A percentile compares a stretch with the other conserved stretches of the same genome.
Evolutionary conservation across 2,329 filamentous ascomycete genomes (phyloP).

Genomic region (Calycina marina): DNA sequence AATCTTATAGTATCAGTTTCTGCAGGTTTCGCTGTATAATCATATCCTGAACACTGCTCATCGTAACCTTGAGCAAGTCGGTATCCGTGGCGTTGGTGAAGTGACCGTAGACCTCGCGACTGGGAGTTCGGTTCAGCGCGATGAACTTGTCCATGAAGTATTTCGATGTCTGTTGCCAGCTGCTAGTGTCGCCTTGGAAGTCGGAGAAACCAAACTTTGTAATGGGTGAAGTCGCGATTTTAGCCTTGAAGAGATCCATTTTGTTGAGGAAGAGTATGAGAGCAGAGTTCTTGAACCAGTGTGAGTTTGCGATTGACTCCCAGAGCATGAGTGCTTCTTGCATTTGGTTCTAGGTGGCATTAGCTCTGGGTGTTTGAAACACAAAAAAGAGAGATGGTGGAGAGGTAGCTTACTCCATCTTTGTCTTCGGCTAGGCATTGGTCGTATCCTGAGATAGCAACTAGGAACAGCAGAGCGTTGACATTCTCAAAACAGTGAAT

Average conservation of each 20-base stretch:
- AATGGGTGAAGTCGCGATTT: conserved; percentile 56
- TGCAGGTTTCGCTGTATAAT: conserved; percentile 75
- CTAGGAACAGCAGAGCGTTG: conserved; percentile 81
- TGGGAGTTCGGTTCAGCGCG: conserved; percentile 51
- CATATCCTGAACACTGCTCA: conserved; percentile 78
- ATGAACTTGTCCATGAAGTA: conserved; percentile 75
- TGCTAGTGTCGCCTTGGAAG: conserved; percentile 55
- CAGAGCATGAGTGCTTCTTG: conserved; percentile 79
- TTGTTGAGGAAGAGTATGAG: conserved; percentile 81
- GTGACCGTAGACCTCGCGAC: conserved; percentile 42
- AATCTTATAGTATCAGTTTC: conserved; percentile 52
- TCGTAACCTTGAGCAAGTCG: conserved; percentile 71
- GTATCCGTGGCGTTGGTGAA: conserved; percentile 48
- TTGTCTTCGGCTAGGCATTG: conserved; percentile 94
- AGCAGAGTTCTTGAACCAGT: conserved; percentile 72
- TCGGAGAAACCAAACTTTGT: conserved; percentile 64
- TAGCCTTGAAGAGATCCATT: conserved; percentile 73
- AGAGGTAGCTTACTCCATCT: conserved; percentile 57
- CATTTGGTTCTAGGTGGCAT: conserved; percentile 61
- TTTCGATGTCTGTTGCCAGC: conserved; percentile 61
- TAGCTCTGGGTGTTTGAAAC: conserved; percentile 7
- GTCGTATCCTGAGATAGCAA: conserved; percentile 91
- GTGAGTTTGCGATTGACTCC: conserved; percentile 73
- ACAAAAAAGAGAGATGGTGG: background rate
- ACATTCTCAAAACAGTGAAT: conserved; percentile 68